These are phyloP conservation scores for Penicillium egyptiacum DNA, from an alignment of 495 filamentous ascomycete species.

Conservation along the genomic window DNA sequence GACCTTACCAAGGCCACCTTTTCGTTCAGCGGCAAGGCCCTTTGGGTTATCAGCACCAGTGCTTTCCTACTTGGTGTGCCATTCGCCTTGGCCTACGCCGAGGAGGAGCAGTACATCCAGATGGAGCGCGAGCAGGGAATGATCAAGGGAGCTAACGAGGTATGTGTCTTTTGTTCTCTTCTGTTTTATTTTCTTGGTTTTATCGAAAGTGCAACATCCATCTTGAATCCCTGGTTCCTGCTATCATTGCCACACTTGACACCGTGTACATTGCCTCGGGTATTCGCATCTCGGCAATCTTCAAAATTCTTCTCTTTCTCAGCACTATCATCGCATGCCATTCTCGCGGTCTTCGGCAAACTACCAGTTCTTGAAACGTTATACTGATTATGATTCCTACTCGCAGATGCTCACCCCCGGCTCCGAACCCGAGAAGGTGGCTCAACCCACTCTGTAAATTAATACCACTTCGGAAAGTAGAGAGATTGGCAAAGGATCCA, in stretches of 20 bases:
- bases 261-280: constrained; percentile 11
- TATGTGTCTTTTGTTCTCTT: constrained; percentile 36
- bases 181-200: not conserved
- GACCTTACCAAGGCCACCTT: constrained; percentile 61
- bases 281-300: not conserved
- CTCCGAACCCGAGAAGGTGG: constrained; percentile 32
- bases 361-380: not conserved
- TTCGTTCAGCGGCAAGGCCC: constrained; percentile 70
- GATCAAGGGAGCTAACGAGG: constrained; percentile 78
- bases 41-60: constrained; percentile 85
- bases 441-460: constrained; percentile 47
- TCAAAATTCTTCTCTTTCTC: not conserved
- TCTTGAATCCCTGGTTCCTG: not conserved
- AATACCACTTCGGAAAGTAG: constrained; percentile 25
- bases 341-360: not conserved
- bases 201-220: not conserved
- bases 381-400: constrained; percentile 16
- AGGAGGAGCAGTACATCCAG: constrained; percentile 93
- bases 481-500: constrained; percentile 13
- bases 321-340: not conserved
- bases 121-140: constrained; percentile 97
- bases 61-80: constrained; percentile 89
- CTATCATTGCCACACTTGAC: not conserved
- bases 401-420: constrained; percentile 51
- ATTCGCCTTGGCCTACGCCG: constrained; percentile 85